Evolutionary conservation across 2,329 filamentous ascomycete species (phyloP), one percentile per base, ranked within the genome.

Genomic region (Stemphylium lycopersici): DNA sequence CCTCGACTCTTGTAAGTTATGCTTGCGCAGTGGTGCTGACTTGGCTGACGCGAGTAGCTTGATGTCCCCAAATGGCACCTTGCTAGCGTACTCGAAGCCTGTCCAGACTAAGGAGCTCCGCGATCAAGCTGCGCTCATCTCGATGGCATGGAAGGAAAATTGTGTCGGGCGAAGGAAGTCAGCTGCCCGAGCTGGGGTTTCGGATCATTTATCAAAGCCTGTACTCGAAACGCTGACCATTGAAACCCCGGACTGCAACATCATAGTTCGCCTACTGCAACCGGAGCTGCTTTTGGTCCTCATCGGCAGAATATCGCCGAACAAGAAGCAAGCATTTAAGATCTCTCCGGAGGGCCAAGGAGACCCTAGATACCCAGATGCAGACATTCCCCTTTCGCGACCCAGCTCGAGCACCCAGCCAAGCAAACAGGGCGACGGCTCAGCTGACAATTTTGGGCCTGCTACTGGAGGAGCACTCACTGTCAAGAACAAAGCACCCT

Each of bases 41-140:
- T 32, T n/a, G 6, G 39, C 59, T 67, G 34, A 67, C 39, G 6
- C 13, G 39, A 41, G 12, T 49, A 79, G 77, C 57, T 67, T 81
- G 49, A 82, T 81, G 77, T 81, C 80, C 26, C 78, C 78, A 18
- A 81, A 81, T 61, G 80, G 79, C 57, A 81, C 79, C 2, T 66
- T 82, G 16, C 70, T 82, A 45, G 79, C 80, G 38, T 80, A 81
- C 64, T 80, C 76, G 15, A 77, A 76, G 18, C 79, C 79, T 11
- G 73, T 76, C n/a, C 75, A 81, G 57, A 79, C 80, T 63, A 77
- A 77, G 56, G 76, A 79, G 56, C 71, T 82, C 29, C 77, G 80
- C 36, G 79, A 80, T 51, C 78, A 81, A 61, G 79, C 78, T 18
- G 78, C 80, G 6, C 66, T 81, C 42, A 76, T 81, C 7, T 79